Evolutionary conservation across 1,284 basidiomycete species (phyloP).

Genomic region (Bjerkandera adusta): DNA sequence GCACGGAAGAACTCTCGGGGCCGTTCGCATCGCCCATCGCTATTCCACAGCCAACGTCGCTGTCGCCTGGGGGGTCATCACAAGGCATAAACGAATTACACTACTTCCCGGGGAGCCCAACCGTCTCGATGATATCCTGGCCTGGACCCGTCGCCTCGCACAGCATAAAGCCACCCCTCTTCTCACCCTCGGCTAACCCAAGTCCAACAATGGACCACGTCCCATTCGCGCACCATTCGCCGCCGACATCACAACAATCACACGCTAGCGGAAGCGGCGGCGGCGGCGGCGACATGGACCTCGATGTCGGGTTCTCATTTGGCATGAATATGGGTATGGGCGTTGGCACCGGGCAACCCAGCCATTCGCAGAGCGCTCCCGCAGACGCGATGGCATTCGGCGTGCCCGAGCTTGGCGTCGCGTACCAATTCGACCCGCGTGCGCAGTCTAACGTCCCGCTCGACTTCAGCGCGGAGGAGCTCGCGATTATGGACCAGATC

Average conservation of each 20-base stretch:
- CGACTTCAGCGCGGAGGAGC: conserved; percentile 27
- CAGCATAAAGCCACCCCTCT: too few species aligned
- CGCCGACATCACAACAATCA: conserved; percentile 10
- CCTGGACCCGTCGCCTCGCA: conserved; percentile 1
- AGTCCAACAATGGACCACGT: conserved; percentile 10
- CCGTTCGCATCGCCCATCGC: neutral
- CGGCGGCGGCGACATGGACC: conserved; percentile 26
- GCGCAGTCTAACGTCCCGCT: conserved; percentile 19
- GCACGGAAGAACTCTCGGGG: too few species aligned
- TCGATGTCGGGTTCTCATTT: conserved; percentile 16
- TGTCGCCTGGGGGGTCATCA: neutral
- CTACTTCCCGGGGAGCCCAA: conserved; percentile 12
- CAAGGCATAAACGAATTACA: conserved; percentile 1
- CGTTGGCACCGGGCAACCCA: conserved; percentile 8
- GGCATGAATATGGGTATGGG: conserved; percentile 21
- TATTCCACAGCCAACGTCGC: neutral
- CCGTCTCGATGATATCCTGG: conserved; percentile 10
- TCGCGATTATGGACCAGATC: conserved; percentile 31
- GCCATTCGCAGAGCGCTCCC: neutral
- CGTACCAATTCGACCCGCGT: conserved; percentile 21
- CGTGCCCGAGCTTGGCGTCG: conserved; percentile 21
- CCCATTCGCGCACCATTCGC: conserved; percentile 4
- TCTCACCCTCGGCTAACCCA: conserved; percentile 3
- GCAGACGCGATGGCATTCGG: conserved; percentile 23
- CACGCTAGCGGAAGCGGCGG: too few species aligned